These are phyloP conservation scores for Periconia macrospinosa DNA, from an alignment of 2,329 filamentous ascomycete species.

Conservation along the genomic window DNA sequence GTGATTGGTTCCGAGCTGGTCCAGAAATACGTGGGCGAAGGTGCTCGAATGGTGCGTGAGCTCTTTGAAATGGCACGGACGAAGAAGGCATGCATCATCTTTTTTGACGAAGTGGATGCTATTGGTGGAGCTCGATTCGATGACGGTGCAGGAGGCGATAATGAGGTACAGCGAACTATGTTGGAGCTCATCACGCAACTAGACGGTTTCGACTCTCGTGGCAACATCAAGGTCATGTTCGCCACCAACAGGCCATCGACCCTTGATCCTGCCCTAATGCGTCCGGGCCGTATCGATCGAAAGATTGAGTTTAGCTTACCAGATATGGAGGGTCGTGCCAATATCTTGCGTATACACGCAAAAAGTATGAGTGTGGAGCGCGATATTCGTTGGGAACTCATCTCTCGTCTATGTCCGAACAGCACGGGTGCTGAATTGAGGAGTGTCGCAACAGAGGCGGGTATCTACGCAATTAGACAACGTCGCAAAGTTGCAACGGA, in stretches of 20 bases:
- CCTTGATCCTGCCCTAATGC: constrained; percentile 93
- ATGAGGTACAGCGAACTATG: constrained; percentile 98
- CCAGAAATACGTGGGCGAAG: constrained; percentile 98
- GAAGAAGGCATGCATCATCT: constrained; percentile 99
- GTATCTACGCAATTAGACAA: constrained; percentile 96
- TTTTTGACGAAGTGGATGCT: constrained; percentile 98
- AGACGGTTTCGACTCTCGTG: constrained; percentile 92
- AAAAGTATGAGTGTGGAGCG: constrained; percentile 99
- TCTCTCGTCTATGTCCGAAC: constrained; percentile 95
- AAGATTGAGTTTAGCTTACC: constrained; percentile 99
- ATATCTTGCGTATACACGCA: constrained; percentile 96
- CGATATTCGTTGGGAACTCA: constrained; percentile 98
- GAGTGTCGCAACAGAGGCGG: constrained; percentile 95
- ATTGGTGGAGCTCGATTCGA: constrained; percentile 96
- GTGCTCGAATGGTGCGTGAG: constrained; percentile 96
- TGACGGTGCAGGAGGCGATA: constrained; percentile 93
- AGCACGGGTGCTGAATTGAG: constrained; percentile 93
- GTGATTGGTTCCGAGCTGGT: constrained; percentile 98
- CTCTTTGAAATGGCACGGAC: constrained; percentile 99
- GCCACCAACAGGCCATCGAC: constrained; percentile 96
- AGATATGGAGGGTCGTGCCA: constrained; percentile 94
- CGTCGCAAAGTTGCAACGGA: constrained; percentile 96
- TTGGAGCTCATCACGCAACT: constrained; percentile 95
- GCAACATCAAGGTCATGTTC: constrained; percentile 99
- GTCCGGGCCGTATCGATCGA: constrained; percentile 93